Base-by-base conservation (phyloP, 1,284 basidiomycete species). In the Leccinum angustisporum region DNA sequence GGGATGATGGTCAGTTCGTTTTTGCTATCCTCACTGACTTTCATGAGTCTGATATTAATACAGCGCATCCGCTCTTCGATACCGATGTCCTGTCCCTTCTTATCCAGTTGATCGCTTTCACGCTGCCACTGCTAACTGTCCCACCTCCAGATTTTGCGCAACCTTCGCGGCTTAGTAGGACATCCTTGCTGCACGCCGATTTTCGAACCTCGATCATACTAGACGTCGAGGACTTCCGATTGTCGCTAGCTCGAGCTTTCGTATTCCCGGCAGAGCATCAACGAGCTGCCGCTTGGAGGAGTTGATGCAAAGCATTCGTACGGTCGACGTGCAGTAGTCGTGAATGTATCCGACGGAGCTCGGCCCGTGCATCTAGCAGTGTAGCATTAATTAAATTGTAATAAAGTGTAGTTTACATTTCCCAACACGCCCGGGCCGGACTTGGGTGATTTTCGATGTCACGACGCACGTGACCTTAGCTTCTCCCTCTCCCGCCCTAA, bases 151-250 rank as follows among this genome's bases (percentile, higher is more conserved):
- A 77, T n/a, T 79, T 83, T 63, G 73, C 81, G 5, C 67, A 77
- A 13, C 76, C 81, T 3, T 74, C 81, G 30, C 72, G 78, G 18
- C 74, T 83, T 56, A 78, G 83, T 56, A 78, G 83, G 50, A 79
- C 79, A 38, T 76, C 78, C 33, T 80, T 92, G 9, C 73, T 91
- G 36, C 80, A 85, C 59, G 78, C 85, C 2, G 92, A 94, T 73
- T 85, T 90, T 61, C 84, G 50, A 77, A 90, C 18, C 80, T 94
- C 31, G 92, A 94, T 92, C 27, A 81, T 85, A 5, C 80, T 93
- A 25, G 92, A 94, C 68, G 83, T 89, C 5, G 88, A 89, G 70
- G 85, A 90, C 57, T 82, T 90, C 57, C 84, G 90, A 34, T 75
- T 87, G 18, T 85, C 86, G 16, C 79, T 94, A 34, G 90, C 87